phyloP scores from a whole-genome alignment of 352 stramenopile species.

The Phytopythium montanum region DNA sequence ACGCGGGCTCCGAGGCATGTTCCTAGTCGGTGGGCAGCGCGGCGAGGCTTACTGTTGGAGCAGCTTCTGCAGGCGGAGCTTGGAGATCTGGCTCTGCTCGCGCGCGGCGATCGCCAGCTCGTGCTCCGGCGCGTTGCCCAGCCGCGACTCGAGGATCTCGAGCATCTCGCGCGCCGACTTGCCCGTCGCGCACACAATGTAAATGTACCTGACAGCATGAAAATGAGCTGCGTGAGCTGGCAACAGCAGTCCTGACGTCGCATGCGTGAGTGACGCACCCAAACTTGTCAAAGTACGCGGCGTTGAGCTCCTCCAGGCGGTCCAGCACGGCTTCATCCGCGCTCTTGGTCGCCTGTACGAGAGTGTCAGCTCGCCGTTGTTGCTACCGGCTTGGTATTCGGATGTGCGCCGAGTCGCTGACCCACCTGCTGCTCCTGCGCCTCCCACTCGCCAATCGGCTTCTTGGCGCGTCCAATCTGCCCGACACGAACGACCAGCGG shows the following conservation, averaged over 20 bases:
- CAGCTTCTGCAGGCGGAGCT: conserved; percentile 64
- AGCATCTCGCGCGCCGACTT: conserved; percentile 80
- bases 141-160: conserved; percentile 51
- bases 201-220: conserved; percentile 54
- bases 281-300: conserved; percentile 65
- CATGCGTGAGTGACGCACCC: conserved; percentile 22
- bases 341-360: conserved; percentile 42
- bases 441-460: conserved; percentile 67
- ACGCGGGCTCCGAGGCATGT: too few relatives aligned
- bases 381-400: not conserved
- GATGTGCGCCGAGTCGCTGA: not conserved
- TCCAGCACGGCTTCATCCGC: conserved; percentile 46
- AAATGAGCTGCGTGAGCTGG: not conserved
- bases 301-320: conserved; percentile 61
- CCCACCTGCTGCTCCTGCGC: conserved; percentile 67
- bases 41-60: conserved; percentile 44
- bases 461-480: conserved; percentile 60
- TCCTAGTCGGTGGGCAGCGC: too few relatives aligned
- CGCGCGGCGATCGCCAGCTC: conserved; percentile 57
- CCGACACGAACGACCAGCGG: not conserved
- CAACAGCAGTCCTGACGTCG: not conserved
- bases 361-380: not conserved
- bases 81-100: conserved; percentile 81
- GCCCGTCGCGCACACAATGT: conserved; percentile 76
- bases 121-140: conserved; percentile 34